Base-by-base conservation (phyloP, 345 rosid genomes). In the Leavenworthia alabamica region DNA sequence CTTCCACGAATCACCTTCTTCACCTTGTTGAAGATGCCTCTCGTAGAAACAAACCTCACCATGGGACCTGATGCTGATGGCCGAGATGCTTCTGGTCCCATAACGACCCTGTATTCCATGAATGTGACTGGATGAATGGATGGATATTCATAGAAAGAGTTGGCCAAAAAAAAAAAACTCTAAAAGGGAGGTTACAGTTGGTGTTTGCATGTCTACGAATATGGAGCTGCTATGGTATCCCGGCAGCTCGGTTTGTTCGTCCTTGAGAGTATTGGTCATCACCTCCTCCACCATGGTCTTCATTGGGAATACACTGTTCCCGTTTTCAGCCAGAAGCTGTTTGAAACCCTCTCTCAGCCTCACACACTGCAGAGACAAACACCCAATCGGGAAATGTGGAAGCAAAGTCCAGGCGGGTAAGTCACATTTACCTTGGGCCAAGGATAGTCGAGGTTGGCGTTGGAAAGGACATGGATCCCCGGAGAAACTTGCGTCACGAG, bases 61-160 rank as follows among this genome's bases (percentile, higher is more conserved):
- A 41, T 36, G 70, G 10, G 80, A 51, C 66, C 66, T 78, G 66
- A 80, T 80, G 35, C 64, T 71, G 67, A 86, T 35, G 0, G 80
- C 81, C 0, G 87, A 78, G 39, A 65, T 87, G 77, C 91, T 89
- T 79, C 93, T 80, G 9, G 90, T 89, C 57, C 96, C 90, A 64
- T 79, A 81, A 24, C 63, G 77, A 19, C 93, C 90, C 93, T 84
- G 73, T 60, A 49, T 14, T 13, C 10, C 36, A 50, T 16, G 54
- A 50, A 28, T 57, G 22, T 40, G 61, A 12, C 7, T 22, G 50
- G 29, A 13, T 24, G 27, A 23, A 23, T 33, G 39, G 39, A 33
- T 32, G 20, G 29, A n/a, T 29, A 22, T 28, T 41, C 12, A 31
- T 15, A 29, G 37, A 49, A 29, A 57, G 22, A 49, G 42, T 26